A percentile compares a stretch with the other conserved stretches of the same genome.
These are phyloP conservation scores for Sclerotinia sclerotiorum DNA, from an alignment of 2,329 filamentous ascomycete species.

Conservation along the genomic window DNA sequence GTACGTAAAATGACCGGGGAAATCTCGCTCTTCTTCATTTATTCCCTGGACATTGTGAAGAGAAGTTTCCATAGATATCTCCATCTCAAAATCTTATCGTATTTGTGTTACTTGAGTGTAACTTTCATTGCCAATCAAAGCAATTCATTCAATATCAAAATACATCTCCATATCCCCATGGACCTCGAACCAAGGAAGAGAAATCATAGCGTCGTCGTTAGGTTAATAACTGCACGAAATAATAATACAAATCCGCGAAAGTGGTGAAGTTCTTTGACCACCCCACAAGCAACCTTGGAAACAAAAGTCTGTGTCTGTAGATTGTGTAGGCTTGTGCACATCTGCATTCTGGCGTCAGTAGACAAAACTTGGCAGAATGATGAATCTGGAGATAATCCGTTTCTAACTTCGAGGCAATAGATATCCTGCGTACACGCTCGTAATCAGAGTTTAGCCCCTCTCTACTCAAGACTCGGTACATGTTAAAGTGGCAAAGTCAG, in stretches of 20 bases:
- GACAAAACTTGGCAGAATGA: not conserved
- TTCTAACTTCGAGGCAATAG: not conserved
- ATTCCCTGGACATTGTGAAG: not conserved
- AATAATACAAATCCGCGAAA: not conserved
- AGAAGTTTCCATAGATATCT: not conserved
- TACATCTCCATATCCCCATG: not conserved
- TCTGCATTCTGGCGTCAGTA: not conserved
- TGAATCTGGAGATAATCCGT: constrained; percentile 9
- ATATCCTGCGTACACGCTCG: not conserved
- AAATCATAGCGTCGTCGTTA: not conserved
- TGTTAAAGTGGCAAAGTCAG: not conserved
- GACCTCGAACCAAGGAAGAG: not conserved
- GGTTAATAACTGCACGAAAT: constrained; percentile 11
- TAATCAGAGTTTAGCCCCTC: constrained; percentile 1
- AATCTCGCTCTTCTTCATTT: not conserved
- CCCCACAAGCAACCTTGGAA: too few species aligned
- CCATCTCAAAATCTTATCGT: not conserved
- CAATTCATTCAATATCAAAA: not conserved
- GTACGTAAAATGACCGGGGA: constrained; percentile 24
- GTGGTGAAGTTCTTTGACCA: not conserved
- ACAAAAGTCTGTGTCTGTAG: too few species aligned
- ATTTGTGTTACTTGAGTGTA: constrained; percentile 15
- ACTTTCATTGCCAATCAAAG: not conserved
- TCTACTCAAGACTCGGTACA: too few species aligned
- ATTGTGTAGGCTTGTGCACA: too few species aligned